Conservation (phyloP, 345 rosid genomes). For the Gynandropsis gynandra region DNA sequence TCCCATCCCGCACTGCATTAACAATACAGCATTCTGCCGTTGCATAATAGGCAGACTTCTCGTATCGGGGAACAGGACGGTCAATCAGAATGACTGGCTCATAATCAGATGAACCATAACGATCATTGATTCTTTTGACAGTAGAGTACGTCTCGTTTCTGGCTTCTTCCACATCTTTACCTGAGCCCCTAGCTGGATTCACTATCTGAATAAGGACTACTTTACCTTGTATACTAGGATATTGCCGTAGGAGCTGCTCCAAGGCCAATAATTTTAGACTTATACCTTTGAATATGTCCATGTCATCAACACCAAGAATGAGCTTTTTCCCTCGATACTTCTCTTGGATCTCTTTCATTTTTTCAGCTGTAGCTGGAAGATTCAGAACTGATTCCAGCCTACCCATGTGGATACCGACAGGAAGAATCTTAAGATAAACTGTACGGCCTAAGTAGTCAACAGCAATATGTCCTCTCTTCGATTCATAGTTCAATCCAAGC, state of each 20-base stretch:
- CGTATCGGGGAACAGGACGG: slow-evolving; percentile 37
- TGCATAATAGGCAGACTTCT: slow-evolving; percentile 50
- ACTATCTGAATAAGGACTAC: slow-evolving; percentile 39
- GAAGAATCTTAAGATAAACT: slow-evolving; percentile 38
- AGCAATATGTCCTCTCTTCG: slow-evolving; percentile 45
- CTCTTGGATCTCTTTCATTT: slow-evolving; percentile 37
- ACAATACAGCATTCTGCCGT: slow-evolving; percentile 45
- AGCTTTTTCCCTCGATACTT: slow-evolving; percentile 31
- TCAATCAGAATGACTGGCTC: slow-evolving; percentile 45
- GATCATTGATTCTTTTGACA: slow-evolving; percentile 35
- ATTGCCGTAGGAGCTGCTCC: slow-evolving; percentile 34
- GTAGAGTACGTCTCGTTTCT: slow-evolving; percentile 34
- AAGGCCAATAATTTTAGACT: slow-evolving; percentile 39
- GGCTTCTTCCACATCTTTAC: slow-evolving; percentile 42
- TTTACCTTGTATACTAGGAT: slow-evolving; percentile 33
- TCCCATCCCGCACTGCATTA: slow-evolving; percentile 46
- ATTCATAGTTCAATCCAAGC: slow-evolving; percentile 45
- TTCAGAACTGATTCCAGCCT: slow-evolving; percentile 38
- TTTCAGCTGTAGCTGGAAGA: slow-evolving; percentile 35
- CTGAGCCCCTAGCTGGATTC: slow-evolving; percentile 43
- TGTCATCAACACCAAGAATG: slow-evolving; percentile 40
- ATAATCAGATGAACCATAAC: slow-evolving; percentile 32
- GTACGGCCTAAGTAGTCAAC: slow-evolving; percentile 47
- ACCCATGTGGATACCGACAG: slow-evolving; percentile 45
- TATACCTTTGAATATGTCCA: slow-evolving; percentile 51